Percentiles rank a stretch among this genome's conserved stretches.
These are phyloP conservation scores for Cladosporium sp. DNA, from an alignment of 2,329 filamentous ascomycete species.

Conservation along the genomic window DNA sequence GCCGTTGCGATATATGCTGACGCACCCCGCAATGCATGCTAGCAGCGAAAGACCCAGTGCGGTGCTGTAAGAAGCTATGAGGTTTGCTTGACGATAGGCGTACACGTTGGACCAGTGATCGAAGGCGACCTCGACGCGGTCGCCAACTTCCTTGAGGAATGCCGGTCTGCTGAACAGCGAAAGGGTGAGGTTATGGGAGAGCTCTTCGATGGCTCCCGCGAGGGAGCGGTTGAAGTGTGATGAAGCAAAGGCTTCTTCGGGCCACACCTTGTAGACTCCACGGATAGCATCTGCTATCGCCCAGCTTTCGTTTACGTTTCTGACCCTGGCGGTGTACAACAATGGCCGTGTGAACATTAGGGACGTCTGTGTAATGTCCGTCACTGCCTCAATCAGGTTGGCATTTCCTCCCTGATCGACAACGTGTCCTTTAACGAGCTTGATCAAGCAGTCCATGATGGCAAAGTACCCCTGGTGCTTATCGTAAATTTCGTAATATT, in stretches of 20 bases:
- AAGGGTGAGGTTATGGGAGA: conserved; percentile 18
- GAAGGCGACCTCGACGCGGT: conserved; percentile 5
- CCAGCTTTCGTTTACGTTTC: no score
- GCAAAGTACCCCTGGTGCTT: no score
- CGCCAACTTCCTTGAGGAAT: conserved; percentile 3
- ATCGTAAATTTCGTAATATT: no score
- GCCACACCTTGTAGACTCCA: no score
- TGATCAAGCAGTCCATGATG: no score
- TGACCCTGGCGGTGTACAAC: no score
- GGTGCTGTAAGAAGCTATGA: conserved; percentile 18
- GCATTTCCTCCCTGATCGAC: no score
- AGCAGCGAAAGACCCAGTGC: conserved; percentile 14
- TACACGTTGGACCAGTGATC: conserved; percentile 16
- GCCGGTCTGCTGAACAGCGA: conserved; percentile 15
- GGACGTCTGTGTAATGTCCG: no score
- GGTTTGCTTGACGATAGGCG: conserved; percentile 15
- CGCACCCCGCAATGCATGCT: conserved; percentile 13
- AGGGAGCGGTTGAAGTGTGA: neutral
- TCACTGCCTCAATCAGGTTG: no score
- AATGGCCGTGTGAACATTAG: no score
- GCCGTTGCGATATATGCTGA: conserved; percentile 9
- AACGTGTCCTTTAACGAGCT: no score
- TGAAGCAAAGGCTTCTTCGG: neutral
- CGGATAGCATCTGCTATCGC: no score
- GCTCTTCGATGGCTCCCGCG: neutral